Evolutionary conservation across 139 green algal species (phyloP), one percentile per base, ranked within the genome.

Genomic region (Coelastrella sp.): DNA sequence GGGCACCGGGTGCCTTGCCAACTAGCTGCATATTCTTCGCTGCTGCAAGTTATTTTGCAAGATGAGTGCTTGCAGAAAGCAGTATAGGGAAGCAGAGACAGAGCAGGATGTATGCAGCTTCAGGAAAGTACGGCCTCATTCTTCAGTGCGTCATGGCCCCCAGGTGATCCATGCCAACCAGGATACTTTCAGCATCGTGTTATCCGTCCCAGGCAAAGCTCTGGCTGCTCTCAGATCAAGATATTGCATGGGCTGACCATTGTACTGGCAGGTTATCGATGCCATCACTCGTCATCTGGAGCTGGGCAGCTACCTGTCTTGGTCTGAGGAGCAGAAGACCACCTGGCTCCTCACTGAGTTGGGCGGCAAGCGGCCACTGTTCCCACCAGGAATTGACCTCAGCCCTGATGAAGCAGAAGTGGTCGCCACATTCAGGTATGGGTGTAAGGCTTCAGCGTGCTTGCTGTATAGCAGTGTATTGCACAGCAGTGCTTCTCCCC

Each of bases 211-310:
- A 49, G 35, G 35, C 35, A 49, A 49, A 49, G 35, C 35, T 49
- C 3, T 49, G 35, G 35, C 35, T 49, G 35, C 35, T 3, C 35
- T 49, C 35, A 49, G 3, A 49, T 49, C 3, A 49, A 49, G 35
- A 49, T 49, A 49, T 5, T 49, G 35, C 35, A 17, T 70, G 12
- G 6, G 12, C 63, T 70, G 61, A 5, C 3, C 1, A 0, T 70
- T 70, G 61, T 4, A 22, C 0, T 24, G 1, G 22, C 68, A 89
- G 49, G 97, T 95, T 0, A 90, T 99, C 15, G 96, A 99, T 91
- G 91, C 95, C 70, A 97, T 99, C 92, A 99, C 98, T 7, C 83
- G 97, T 87, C 90, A 97, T 92, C 90, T 99, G 83, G 97, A 95
- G 7, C 63, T 98, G 79, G 98, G 98, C 35, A 95, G 87, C 19